Base-by-base conservation (phyloP, 208 protist species). In the Lotmaria passim region DNA sequence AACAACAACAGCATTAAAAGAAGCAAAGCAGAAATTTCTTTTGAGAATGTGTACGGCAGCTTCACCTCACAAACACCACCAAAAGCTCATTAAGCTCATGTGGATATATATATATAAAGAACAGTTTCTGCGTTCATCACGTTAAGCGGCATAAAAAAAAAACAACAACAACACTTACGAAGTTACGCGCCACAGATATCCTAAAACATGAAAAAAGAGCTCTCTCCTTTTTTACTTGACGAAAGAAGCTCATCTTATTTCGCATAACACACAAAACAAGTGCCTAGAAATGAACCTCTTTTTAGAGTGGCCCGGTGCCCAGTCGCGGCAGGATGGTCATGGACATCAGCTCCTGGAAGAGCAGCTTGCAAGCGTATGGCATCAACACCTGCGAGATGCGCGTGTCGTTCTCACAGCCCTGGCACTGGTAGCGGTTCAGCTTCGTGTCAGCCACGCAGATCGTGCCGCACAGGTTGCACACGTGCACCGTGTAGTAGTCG, bases 361-460 rank as follows among this genome's bases (percentile, higher is more conserved):
- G 86, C 12, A 99, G 92, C 87, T 99, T 99, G 81, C 94, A 99
- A 1, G 99, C 99, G 79, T 99, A 99, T 7, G 99, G 99, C 43
- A 99, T 98, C 63, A 95, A 88, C 1, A 99, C 73, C 56, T 75
- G 90, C 5, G 86, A 89, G 21, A 98, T 86, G 33, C 89, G 78
- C 26, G 91, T 88, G 60, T 97, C 93, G 84, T 98, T 99, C 65
- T 97, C 97, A 56, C 98, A 87, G 69, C 98, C 99, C 78, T 97
- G 98, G 50, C 90, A 94, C 63, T 89, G 71, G 76, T 94, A 96
- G 50, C 73, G 79, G 75, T 84, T 80, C 48, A 80, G 64, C 71
- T 75, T 82, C n/a, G 75, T 85, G 53, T 83, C 79, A 17, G 73
- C 79, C 14, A 77, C 69, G 12, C 90, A 94, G 30, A 98, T 85